These are phyloP conservation scores for Aspergillus nomiae DNA, from an alignment of 2,329 filamentous ascomycete genomes.

Conservation along the genomic window DNA sequence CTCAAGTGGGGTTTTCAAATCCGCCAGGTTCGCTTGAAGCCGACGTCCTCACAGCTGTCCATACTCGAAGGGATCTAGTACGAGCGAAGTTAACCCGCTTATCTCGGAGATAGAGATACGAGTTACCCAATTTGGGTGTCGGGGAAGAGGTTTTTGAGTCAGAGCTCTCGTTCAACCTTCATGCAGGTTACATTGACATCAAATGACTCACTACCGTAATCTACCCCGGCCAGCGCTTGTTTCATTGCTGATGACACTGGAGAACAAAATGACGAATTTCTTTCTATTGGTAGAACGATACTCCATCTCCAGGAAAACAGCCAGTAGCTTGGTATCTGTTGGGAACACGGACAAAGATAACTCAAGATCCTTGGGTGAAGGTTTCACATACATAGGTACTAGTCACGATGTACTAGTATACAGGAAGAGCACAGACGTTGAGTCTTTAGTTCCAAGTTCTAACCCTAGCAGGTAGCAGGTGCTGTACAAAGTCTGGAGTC, in stretches of 20 bases:
- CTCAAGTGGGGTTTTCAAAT: conserved; percentile 6
- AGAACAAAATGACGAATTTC: not conserved
- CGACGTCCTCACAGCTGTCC: not conserved
- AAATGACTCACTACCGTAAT: not conserved
- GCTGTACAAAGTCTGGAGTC: too few relatives aligned
- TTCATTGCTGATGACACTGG: not conserved
- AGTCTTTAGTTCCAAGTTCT: not conserved
- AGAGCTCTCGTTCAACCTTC: not conserved
- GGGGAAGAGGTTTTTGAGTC: not conserved
- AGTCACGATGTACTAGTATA: not conserved
- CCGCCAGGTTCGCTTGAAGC: not conserved
- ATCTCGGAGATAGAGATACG: not conserved
- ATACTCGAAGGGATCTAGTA: not conserved
- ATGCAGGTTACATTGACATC: not conserved
- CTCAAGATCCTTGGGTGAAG: not conserved
- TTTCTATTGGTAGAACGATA: not conserved
- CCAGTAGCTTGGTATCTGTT: not conserved
- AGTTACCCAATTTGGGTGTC: not conserved
- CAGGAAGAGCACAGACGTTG: not conserved
- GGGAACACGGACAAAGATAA: not conserved
- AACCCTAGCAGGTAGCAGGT: too few relatives aligned
- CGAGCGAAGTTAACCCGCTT: not conserved
- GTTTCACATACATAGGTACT: not conserved
- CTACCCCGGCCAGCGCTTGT: not conserved
- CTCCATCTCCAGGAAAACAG: not conserved